A percentile compares a stretch with the other conserved stretches of the same genome.
Conservation (phyloP, 345 rosid genomes). For the Syzygium grande region DNA sequence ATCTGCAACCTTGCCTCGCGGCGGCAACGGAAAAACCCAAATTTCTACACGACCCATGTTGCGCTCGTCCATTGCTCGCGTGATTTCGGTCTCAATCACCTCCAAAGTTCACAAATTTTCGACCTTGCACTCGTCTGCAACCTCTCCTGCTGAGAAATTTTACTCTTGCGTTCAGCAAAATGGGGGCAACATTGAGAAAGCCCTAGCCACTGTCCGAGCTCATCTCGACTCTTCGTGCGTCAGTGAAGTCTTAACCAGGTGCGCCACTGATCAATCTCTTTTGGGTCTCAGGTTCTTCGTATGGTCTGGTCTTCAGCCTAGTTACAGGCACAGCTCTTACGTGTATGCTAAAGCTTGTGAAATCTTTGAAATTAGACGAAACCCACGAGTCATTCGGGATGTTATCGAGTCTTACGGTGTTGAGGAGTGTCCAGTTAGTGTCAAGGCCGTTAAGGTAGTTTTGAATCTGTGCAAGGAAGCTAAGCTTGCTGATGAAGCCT, state of each 20-base stretch:
- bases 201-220: conserved; percentile 29
- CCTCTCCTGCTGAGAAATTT: conserved; percentile 31
- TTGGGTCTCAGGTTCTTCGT: conserved; percentile 70
- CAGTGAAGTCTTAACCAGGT: conserved; percentile 43
- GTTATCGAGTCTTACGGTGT: conserved; percentile 44
- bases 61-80: background rate
- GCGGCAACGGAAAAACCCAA: background rate
- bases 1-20: background rate
- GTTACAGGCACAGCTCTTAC: conserved; percentile 54
- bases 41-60: background rate
- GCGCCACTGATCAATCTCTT: conserved; percentile 23
- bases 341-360: conserved; percentile 60
- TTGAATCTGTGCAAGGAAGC: conserved; percentile 65
- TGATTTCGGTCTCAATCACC: conserved; percentile 11
- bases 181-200: conserved; percentile 34
- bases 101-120: conserved; percentile 18
- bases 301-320: conserved; percentile 69
- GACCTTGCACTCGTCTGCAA: conserved; percentile 18
- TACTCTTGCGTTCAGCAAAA: conserved; percentile 25
- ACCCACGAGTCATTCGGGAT: conserved; percentile 36
- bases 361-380: conserved; percentile 36
- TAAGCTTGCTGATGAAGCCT: conserved; percentile 53
- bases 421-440: conserved; percentile 44
- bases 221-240: conserved; percentile 44
- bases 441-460: conserved; percentile 48